These are phyloP conservation scores for Pisolithus orientalis DNA, from an alignment of 768 basidiomycete species.

Conservation along the genomic window DNA sequence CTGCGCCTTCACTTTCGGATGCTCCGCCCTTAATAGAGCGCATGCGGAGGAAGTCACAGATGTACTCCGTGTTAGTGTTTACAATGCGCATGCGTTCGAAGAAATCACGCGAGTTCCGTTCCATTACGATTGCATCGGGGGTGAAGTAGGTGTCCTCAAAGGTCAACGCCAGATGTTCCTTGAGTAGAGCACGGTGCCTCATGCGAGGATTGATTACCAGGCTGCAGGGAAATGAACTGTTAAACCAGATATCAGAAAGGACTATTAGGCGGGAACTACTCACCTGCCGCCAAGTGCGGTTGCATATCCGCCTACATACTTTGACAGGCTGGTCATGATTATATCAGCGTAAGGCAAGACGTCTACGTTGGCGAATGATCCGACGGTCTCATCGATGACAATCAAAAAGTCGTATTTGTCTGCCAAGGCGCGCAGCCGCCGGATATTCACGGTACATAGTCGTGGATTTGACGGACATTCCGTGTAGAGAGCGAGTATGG, in stretches of 20 bases:
- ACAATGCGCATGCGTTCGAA: conserved; percentile 63
- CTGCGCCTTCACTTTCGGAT: conserved; percentile 23
- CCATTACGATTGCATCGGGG: conserved; percentile 94
- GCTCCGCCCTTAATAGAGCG: conserved; percentile 42
- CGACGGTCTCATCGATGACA: conserved; percentile 91
- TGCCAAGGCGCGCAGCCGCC: conserved; percentile 70
- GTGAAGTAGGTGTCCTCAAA: conserved; percentile 87
- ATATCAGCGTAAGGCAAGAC: conserved; percentile 83
- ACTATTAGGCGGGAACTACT: conserved; percentile 14
- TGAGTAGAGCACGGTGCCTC: conserved; percentile 62
- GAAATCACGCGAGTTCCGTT: conserved; percentile 96
- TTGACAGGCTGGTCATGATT: conserved; percentile 86
- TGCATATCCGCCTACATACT: conserved; percentile 89
- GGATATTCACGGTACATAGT: conserved; percentile 75
- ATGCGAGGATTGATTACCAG: conserved; percentile 80
- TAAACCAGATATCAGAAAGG: background rate
- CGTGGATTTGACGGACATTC: conserved; percentile 97
- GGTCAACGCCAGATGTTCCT: conserved; percentile 42
- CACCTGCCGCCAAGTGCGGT: conserved; percentile 99
- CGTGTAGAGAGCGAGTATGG: conserved; percentile 76
- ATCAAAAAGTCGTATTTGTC: conserved; percentile 86
- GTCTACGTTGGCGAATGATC: conserved; percentile 91
- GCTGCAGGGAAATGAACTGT: conserved; percentile 34
- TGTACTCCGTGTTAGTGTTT: conserved; percentile 73
- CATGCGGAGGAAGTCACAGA: conserved; percentile 72